Evolutionary conservation across 2,329 filamentous ascomycete genomes (phyloP).

Genomic region (Xylaria sp.): DNA sequence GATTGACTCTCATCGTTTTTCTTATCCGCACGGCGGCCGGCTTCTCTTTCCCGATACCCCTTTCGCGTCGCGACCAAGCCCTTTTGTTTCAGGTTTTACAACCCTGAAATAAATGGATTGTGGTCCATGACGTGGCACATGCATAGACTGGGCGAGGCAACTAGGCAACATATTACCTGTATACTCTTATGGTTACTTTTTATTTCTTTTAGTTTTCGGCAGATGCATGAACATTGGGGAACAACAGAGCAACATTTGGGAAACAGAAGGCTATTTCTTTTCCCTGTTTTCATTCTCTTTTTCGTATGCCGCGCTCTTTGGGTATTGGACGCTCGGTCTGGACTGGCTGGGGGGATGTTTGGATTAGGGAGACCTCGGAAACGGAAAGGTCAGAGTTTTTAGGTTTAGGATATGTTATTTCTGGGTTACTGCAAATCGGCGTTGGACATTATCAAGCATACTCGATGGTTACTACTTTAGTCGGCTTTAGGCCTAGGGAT

Average conservation of each 20-base stretch:
- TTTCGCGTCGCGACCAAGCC: background rate
- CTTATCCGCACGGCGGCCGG: background rate
- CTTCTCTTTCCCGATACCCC: constrained; percentile 22
- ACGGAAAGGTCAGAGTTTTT: constrained; percentile 5
- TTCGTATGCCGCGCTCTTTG: background rate
- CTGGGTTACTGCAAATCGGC: constrained; percentile 9
- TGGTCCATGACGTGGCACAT: constrained; percentile 21
- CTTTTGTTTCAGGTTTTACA: background rate
- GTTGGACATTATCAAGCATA: constrained; percentile 15
- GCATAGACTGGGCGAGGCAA: constrained; percentile 27
- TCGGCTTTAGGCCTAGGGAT: background rate
- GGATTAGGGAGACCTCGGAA: background rate
- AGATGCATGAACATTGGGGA: constrained; percentile 7
- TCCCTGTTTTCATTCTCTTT: background rate
- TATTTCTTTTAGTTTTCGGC: background rate
- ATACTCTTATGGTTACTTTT: constrained; percentile 9
- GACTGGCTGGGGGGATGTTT: background rate
- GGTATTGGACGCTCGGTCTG: background rate
- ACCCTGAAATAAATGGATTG: constrained; percentile 12
- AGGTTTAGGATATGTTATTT: background rate
- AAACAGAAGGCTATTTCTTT: background rate
- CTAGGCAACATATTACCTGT: constrained; percentile 16
- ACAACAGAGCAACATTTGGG: constrained; percentile 7
- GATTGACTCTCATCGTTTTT: background rate
- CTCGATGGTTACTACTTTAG: constrained; percentile 3